phyloP scores from a whole-genome alignment of 139 green algal genomes.

The Tetradesmus lagerheimii region DNA sequence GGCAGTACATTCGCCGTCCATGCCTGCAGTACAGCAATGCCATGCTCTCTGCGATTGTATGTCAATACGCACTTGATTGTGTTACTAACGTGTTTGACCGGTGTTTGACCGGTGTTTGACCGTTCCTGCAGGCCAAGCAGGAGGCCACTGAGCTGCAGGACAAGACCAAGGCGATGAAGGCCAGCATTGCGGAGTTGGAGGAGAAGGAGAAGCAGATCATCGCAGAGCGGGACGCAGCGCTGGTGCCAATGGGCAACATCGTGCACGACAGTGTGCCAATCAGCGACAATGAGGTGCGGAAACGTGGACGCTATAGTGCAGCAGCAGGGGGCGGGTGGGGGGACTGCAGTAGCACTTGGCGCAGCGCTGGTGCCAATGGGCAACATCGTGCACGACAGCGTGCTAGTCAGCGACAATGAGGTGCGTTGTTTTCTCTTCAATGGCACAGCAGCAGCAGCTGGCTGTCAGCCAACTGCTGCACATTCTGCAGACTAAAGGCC shows the following conservation, averaged over 20 bases:
- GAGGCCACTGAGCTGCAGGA: constrained; percentile 87
- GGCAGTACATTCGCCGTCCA: no score
- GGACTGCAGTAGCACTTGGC: not conserved
- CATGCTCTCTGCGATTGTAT: not conserved
- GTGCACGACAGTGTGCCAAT: constrained; percentile 97
- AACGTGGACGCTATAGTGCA: not conserved
- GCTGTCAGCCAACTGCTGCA: not conserved
- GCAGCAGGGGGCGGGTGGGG: not conserved
- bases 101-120: not conserved
- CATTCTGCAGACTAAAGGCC: no score
- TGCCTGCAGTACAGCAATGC: not conserved
- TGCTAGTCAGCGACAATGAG: constrained; percentile 95
- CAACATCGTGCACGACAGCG: constrained; percentile 97
- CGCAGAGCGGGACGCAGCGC: constrained; percentile 72
- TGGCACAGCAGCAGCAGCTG: not conserved
- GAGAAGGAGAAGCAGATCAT: constrained; percentile 79
- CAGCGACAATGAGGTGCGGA: constrained; percentile 90
- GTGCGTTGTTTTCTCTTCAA: constrained; percentile 49
- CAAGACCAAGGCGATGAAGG: constrained; percentile 89
- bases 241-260: constrained; percentile 96
- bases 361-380: constrained; percentile 87
- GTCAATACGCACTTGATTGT: not conserved
- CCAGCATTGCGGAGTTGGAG: constrained; percentile 75
- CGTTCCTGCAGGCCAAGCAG: constrained; percentile 80
- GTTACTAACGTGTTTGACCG: not conserved